Evolutionary conservation across 2,329 filamentous ascomycete genomes (phyloP).

Genomic region (Cladophialophora yegresii): DNA sequence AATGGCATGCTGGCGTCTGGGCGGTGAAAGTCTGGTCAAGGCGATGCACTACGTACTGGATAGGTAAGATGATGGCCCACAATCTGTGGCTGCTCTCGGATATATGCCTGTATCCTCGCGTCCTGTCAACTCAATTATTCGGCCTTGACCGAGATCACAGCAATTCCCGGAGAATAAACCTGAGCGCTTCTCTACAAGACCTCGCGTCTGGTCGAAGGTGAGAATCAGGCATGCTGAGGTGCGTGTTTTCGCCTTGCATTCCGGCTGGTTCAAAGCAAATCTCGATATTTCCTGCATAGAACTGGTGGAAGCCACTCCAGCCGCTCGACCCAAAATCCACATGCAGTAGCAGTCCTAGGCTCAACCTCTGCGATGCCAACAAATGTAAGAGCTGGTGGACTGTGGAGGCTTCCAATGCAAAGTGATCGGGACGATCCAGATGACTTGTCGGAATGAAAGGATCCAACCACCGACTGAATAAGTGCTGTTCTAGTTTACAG

Average conservation of each 20-base stretch:
- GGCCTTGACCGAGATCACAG: not conserved
- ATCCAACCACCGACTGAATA: not conserved
- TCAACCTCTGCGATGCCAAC: not conserved
- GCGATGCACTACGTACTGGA: not conserved
- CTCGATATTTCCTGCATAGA: not conserved
- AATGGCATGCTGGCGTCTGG: not conserved
- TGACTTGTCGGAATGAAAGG: not conserved
- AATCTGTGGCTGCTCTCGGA: not conserved
- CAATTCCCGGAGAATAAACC: not conserved
- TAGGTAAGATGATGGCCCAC: not conserved
- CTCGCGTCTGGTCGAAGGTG: not conserved
- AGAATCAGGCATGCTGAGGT: not conserved
- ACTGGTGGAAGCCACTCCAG: not conserved
- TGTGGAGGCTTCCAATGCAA: not conserved
- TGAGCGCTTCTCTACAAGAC: not conserved
- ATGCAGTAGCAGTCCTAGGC: not conserved
- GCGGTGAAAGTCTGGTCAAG: not conserved
- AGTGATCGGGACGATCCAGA: not conserved
- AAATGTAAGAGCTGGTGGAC: not conserved
- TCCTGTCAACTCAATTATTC: not conserved
- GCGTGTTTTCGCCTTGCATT: not conserved
- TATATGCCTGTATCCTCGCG: not conserved
- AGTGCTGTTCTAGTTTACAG: not conserved
- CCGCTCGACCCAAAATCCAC: not conserved
- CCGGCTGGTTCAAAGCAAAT: not conserved